Evolutionary conservation across 192 early-diverging fungal species (phyloP).

Genomic region (Coemansia reversa): DNA sequence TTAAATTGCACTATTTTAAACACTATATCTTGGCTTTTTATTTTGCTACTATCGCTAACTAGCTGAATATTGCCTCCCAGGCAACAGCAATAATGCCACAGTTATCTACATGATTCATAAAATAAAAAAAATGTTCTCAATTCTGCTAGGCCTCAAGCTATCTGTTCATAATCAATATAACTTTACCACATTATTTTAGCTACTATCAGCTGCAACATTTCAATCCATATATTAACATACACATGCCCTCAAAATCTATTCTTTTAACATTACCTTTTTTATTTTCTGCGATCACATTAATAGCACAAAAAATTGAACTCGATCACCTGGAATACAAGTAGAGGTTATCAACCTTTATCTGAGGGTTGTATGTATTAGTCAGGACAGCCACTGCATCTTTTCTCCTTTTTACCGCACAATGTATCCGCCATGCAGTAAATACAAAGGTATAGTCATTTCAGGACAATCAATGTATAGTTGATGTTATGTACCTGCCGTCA

Average conservation of each 20-base stretch:
- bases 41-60: background rate
- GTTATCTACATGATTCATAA: background rate
- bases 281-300: background rate
- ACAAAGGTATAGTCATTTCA: background rate
- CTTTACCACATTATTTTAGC: background rate
- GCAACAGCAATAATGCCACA: background rate
- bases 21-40: background rate
- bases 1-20: too few species aligned
- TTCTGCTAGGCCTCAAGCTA: background rate
- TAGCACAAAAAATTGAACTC: background rate
- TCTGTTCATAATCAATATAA: background rate
- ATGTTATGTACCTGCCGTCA: background rate
- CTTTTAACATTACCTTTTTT: background rate
- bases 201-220: background rate
- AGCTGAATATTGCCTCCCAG: background rate
- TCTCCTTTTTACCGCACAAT: background rate
- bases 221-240: background rate
- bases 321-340: background rate
- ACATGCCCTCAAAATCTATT: too few species aligned
- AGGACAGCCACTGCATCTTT: background rate
- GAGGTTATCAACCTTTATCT: background rate
- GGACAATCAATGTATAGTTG: background rate
- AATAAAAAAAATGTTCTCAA: background rate
- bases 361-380: too few species aligned
- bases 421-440: background rate